Conservation (phyloP, 306 rosid genomes). For the Cicer pinnatifidum region DNA sequence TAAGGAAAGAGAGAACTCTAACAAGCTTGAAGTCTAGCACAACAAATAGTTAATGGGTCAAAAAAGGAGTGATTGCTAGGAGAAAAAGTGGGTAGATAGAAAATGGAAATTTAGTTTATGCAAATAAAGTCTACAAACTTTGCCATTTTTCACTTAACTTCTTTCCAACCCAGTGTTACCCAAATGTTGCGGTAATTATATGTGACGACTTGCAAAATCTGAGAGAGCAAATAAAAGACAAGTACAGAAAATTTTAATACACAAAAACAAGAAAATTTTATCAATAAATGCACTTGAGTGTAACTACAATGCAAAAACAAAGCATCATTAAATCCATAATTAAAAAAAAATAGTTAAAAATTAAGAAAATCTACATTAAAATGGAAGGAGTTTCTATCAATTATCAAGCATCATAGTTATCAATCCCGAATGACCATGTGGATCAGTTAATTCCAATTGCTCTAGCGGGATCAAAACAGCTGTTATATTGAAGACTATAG, state of each 20-base stretch:
- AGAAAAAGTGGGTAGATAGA: slow-evolving; percentile 3
- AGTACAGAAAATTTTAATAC: not conserved
- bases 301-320: not conserved
- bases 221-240: not conserved
- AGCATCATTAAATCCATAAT: not conserved
- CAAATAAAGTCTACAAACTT: slow-evolving; percentile 11
- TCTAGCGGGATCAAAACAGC: not conserved
- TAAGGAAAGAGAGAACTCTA: slow-evolving; percentile 1
- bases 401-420: slow-evolving; percentile 3
- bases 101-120: not conserved
- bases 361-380: not conserved
- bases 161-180: not conserved
- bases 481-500: not conserved
- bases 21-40: not conserved
- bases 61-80: not conserved
- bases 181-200: not conserved
- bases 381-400: slow-evolving; percentile 1
- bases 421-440: not conserved
- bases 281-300: not conserved
- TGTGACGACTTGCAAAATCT: not conserved
- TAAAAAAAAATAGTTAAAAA: not conserved
- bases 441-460: not conserved
- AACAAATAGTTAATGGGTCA: not conserved
- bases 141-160: not conserved
- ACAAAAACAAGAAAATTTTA: not conserved